Conservation (phyloP, 1,284 basidiomycete genomes). For the Amylostereum chailletii region DNA sequence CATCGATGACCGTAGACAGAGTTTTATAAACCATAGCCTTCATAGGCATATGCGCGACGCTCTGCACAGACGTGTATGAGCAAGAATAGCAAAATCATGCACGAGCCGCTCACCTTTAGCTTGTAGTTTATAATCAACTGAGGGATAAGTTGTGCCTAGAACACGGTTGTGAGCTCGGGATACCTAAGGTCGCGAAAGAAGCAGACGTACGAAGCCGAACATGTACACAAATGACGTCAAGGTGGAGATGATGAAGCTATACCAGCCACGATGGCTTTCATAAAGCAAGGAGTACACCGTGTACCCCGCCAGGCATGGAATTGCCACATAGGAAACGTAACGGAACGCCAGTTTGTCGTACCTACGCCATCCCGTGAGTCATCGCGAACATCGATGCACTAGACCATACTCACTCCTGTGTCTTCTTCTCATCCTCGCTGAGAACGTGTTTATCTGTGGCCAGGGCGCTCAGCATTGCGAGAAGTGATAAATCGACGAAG, state of each 20-base stretch:
- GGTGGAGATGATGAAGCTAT: slow-evolving; percentile 87
- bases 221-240: slow-evolving; percentile 87
- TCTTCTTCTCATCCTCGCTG: slow-evolving; percentile 91
- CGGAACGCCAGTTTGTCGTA: slow-evolving; percentile 84
- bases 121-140: slow-evolving; percentile 96
- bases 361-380: slow-evolving; percentile 27
- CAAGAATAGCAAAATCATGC: neutral
- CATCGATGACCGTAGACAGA: slow-evolving; percentile 84
- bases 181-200: slow-evolving; percentile 10
- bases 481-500: neutral
- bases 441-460: slow-evolving; percentile 82
- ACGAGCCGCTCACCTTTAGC: slow-evolving; percentile 57
- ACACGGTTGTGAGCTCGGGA: slow-evolving; percentile 6
- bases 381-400: slow-evolving; percentile 15
- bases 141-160: slow-evolving; percentile 80
- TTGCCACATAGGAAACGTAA: slow-evolving; percentile 83
- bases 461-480: neutral
- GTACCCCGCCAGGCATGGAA: slow-evolving; percentile 81
- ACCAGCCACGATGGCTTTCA: slow-evolving; percentile 88
- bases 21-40: slow-evolving; percentile 97
- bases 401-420: slow-evolving; percentile 72
- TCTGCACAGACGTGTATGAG: slow-evolving; percentile 26
- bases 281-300: slow-evolving; percentile 87
- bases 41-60: slow-evolving; percentile 90
- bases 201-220: slow-evolving; percentile 84